These are phyloP conservation scores for Rhodotorula kratochvilovae DNA, from an alignment of 768 basidiomycete genomes.

Conservation along the genomic window DNA sequence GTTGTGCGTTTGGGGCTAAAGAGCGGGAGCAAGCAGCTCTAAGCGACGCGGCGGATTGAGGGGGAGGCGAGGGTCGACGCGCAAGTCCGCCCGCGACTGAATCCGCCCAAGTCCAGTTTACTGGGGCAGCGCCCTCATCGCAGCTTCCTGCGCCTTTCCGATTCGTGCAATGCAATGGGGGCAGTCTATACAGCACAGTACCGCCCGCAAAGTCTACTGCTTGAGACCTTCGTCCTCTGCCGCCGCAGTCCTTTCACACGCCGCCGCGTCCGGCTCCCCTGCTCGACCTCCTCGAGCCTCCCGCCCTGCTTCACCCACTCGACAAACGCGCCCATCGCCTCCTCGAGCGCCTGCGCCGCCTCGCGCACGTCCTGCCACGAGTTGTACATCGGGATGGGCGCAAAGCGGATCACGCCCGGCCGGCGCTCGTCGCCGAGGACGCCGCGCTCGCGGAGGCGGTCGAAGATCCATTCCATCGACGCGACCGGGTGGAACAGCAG, in stretches of 20 bases:
- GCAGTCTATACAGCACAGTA: not conserved
- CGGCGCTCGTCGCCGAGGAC: slow-evolving; percentile 87
- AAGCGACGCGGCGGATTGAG: too few relatives aligned
- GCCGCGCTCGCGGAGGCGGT: slow-evolving; percentile 61
- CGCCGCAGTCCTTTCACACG: not conserved
- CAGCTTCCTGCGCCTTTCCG: not conserved
- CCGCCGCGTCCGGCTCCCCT: not conserved
- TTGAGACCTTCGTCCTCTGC: not conserved
- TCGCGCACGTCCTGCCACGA: slow-evolving; percentile 69
- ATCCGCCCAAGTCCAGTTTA: not conserved
- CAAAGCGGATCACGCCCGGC: slow-evolving; percentile 85
- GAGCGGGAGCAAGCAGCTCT: not conserved
- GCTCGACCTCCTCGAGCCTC: too few relatives aligned
- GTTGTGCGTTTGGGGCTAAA: not conserved
- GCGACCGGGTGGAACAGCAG: slow-evolving; percentile 67
- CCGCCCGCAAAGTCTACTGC: not conserved
- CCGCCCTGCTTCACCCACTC: not conserved
- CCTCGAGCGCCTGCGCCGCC: slow-evolving; percentile 55
- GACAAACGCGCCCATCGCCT: slow-evolving; percentile 13
- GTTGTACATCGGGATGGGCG: slow-evolving; percentile 83
- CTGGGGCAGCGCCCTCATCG: not conserved
- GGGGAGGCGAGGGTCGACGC: not conserved
- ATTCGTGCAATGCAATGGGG: not conserved
- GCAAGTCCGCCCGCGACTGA: not conserved
- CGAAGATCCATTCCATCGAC: slow-evolving; percentile 67